phyloP scores from a whole-genome alignment of 1,139 yeast genomes.

The Saccharomycopsis hybrid region DNA sequence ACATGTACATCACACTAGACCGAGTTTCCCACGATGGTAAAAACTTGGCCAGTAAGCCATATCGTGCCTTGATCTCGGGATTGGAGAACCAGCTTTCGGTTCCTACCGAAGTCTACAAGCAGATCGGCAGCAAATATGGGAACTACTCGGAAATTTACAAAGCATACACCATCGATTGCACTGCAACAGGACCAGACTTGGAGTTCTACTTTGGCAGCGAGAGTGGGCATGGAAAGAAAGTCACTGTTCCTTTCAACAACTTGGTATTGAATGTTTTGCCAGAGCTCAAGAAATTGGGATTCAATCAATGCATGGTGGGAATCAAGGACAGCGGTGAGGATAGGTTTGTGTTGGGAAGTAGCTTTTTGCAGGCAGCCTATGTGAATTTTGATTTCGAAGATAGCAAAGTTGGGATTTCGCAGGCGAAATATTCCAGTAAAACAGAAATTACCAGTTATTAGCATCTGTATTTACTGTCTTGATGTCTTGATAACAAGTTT shows the following conservation, averaged over 20 bases:
- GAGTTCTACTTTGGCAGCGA: background rate
- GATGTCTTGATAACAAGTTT: background rate
- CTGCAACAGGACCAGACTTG: constrained; percentile 1
- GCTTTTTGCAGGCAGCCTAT: constrained; percentile 48
- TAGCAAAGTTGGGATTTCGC: constrained; percentile 42
- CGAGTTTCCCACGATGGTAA: constrained; percentile 37
- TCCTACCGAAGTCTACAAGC: constrained; percentile 2
- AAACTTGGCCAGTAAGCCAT: background rate
- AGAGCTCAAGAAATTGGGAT: background rate
- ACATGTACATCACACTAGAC: constrained; percentile 22
- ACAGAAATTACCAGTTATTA: background rate
- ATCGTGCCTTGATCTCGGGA: background rate
- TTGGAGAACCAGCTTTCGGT: background rate
- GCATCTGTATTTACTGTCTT: no score
- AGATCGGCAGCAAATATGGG: background rate
- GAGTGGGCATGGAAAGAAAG: background rate
- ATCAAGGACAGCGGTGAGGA: constrained; percentile 24
- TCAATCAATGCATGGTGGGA: constrained; percentile 24
- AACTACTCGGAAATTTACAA: background rate
- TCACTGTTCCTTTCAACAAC: constrained; percentile 3
- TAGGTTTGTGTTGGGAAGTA: constrained; percentile 41
- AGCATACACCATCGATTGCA: background rate
- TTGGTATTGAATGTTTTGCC: background rate
- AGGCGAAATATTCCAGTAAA: constrained; percentile 29
- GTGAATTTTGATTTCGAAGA: constrained; percentile 51